Base-by-base conservation (phyloP, 108 stramenopile genomes). In the Nannochloropsis granulata region DNA sequence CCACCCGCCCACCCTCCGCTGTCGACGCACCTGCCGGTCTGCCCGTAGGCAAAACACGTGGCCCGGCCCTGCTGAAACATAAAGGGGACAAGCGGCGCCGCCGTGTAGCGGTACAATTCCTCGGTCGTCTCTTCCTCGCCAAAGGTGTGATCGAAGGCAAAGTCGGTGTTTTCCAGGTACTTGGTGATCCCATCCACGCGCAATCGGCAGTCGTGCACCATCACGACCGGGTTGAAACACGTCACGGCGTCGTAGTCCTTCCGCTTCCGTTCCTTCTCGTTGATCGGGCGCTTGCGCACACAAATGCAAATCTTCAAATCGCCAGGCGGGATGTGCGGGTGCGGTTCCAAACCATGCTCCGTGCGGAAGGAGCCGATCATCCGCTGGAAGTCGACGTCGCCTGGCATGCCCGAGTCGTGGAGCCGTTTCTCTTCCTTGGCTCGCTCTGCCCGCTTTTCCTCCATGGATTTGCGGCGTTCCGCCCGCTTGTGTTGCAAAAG, bases 171-270 rank as follows among this genome's bases (percentile, higher is more conserved):
- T 82, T 97, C 95, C 42, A 97, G 88, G 87, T 98, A 99, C 90
- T 99, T 99, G 80, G 93, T 93, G 78, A 98, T 98, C 12, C 99
- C 97, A 90, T 99, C 99, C 21, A 99, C 99, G 44, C 93, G 90
- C 23, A 95, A 86, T 88, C 97, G 98, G 83, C 96, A 95, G 82
- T 92, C 93, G 86, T 99, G 99, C 71, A 99, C 96, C 83, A 94
- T 94, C 0, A 96, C 95, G 79, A 89, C 85, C 7, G 97, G 97
- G 90, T 98, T 96, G 46, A 93, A 87, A 78, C 94, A 94, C 14
- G 96, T 96, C 13, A 99, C 93, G 19, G 95, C 93, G 91, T 98
- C 97, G 86, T 97, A 95, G 84, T 97, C 96, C 81, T 93, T 89
- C 78, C 92, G 92, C 23, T 82, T 80, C 8, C 92, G 83, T 92